Percentiles rank a stretch among this genome's conserved stretches.
Evolutionary conservation across 2,329 filamentous ascomycete genomes (phyloP).

Genomic region (Tolypocladium cylindrosporum): DNA sequence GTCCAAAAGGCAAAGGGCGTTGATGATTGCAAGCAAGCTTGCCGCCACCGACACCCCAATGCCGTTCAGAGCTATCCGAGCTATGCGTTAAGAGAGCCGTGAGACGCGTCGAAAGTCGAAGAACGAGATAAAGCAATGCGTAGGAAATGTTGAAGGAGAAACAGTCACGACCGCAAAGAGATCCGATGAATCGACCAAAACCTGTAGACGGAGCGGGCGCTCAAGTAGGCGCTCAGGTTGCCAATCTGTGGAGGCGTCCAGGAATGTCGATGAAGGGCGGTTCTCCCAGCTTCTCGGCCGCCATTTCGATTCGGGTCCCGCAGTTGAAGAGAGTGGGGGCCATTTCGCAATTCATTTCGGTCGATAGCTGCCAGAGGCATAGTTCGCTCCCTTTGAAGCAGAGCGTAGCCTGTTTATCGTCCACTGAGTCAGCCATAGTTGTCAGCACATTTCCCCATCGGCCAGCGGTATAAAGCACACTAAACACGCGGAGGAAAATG

Average conservation of each 20-base stretch:
- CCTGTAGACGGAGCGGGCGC: conserved; percentile 7
- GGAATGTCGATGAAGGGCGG: background rate
- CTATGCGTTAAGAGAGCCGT: conserved; percentile 25
- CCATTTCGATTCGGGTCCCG: conserved; percentile 4
- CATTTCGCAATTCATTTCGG: conserved; percentile 20
- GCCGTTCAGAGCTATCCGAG: conserved; percentile 23
- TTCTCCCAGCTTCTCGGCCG: background rate
- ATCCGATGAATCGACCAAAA: conserved; percentile 7
- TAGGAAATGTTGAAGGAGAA: conserved; percentile 17
- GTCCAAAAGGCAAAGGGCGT: conserved; percentile 8
- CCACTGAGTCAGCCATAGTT: conserved; percentile 73
- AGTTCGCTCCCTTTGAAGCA: conserved; percentile 60
- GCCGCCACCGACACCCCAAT: conserved; percentile 5
- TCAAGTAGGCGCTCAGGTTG: background rate
- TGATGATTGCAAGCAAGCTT: conserved; percentile 2
- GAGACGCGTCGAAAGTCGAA: conserved; percentile 31
- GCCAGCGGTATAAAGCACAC: conserved; percentile 64
- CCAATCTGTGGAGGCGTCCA: background rate
- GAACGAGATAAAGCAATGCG: conserved; percentile 31
- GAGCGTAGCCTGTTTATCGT: conserved; percentile 78
- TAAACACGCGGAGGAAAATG: conserved; percentile 72
- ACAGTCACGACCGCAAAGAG: conserved; percentile 13
- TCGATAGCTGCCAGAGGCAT: conserved; percentile 29
- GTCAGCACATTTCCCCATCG: conserved; percentile 62
- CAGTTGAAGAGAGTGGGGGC: conserved; percentile 5